A percentile compares a stretch with the other conserved stretches of the same genome.
phyloP scores from a whole-genome alignment of 2,329 filamentous ascomycete genomes.

The Fonsecaea multimorphosa region DNA sequence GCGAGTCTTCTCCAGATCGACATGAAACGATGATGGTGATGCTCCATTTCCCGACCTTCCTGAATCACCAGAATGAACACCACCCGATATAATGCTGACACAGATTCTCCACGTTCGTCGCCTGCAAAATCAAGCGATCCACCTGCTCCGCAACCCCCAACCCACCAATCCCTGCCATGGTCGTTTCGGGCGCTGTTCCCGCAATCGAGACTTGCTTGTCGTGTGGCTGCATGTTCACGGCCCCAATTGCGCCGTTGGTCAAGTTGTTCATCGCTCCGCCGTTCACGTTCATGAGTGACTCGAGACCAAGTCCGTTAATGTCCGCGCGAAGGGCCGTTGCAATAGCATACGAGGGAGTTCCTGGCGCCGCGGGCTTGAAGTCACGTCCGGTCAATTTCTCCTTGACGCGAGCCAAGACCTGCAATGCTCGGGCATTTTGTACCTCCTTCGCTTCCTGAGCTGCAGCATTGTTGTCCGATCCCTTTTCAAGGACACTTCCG shows the following conservation, averaged over 20 bases:
- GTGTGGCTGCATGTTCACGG: constrained; percentile 2
- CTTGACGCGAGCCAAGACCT: constrained; percentile 88
- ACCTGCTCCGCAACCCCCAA: constrained; percentile 86
- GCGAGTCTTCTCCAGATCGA: background rate
- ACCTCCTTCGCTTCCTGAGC: constrained; percentile 66
- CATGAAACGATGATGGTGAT: background rate
- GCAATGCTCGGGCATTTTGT: constrained; percentile 89
- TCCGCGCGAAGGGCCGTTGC: constrained; percentile 46
- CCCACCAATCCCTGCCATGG: constrained; percentile 50
- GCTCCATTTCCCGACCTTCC: background rate
- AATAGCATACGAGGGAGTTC: constrained; percentile 15
- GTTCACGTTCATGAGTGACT: constrained; percentile 29
- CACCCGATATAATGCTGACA: constrained; percentile 99
- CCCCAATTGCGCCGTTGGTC: constrained; percentile 10
- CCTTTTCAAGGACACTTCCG: constrained; percentile 52
- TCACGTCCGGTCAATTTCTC: constrained; percentile 95
- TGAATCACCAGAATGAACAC: constrained; percentile 90
- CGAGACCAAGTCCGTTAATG: constrained; percentile 30
- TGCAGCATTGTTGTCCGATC: constrained; percentile 44
- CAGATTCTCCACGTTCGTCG: constrained; percentile 94
- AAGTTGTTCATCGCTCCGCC: constrained; percentile 27
- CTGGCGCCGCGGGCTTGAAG: constrained; percentile 70
- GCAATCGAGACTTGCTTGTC: constrained; percentile 24
- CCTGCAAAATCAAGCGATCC: constrained; percentile 91
- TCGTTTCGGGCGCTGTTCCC: constrained; percentile 30